Percentiles rank a stretch among this genome's conserved stretches.
Evolutionary conservation across 805 yeast genomes (phyloP).

Genomic region (Schwanniomyces sp.): DNA sequence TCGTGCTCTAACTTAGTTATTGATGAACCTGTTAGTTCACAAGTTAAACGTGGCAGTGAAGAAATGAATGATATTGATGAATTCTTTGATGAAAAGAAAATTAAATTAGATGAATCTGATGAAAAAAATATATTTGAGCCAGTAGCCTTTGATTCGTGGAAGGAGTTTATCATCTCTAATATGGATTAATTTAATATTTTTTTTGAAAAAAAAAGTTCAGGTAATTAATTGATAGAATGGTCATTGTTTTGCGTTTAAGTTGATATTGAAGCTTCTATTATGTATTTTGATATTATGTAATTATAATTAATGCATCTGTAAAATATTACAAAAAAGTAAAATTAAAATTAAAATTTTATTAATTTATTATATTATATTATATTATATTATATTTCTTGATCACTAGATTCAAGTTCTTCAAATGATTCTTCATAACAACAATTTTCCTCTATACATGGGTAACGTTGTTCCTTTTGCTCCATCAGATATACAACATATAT

Average conservation of each 20-base stretch:
- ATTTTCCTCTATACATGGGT: background rate
- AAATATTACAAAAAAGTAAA: background rate
- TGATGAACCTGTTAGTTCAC: conserved; percentile 5
- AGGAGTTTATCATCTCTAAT: conserved; percentile 20
- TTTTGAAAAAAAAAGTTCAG: background rate
- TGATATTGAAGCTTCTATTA: background rate
- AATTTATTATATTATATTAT: too few species aligned
- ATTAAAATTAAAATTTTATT: too few species aligned
- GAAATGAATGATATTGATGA: conserved; percentile 28
- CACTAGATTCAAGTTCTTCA: background rate
- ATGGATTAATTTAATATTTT: conserved; percentile 7
- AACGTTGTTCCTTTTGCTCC: background rate
- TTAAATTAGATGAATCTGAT: conserved; percentile 19
- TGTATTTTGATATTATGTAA: background rate
- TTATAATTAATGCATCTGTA: background rate
- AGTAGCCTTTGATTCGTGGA: conserved; percentile 37
- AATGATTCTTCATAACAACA: background rate
- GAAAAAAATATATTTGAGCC: conserved; percentile 27
- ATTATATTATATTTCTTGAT: background rate
- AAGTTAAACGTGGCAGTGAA: conserved; percentile 21
- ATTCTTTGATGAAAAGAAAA: conserved; percentile 37
- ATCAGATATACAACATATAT: background rate
- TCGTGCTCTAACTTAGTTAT: conserved; percentile 17
- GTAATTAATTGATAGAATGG: background rate
- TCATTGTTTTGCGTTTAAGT: background rate